Base-by-base conservation (phyloP, 2,329 filamentous ascomycete genomes). In the Cladorrhinum sp. region DNA sequence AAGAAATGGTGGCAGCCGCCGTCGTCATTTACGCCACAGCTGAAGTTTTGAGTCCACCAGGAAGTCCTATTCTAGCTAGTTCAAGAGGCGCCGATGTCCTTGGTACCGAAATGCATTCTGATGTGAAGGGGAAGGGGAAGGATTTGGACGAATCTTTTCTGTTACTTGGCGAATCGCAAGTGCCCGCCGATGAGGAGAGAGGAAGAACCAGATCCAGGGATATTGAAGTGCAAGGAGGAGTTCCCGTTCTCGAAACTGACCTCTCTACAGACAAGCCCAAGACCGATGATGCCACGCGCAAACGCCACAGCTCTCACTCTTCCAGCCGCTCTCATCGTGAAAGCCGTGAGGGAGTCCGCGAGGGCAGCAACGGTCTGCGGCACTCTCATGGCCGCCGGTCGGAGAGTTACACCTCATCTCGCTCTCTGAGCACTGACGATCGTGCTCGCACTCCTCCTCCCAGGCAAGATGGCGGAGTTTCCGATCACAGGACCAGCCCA, bases 11-110 rank as follows among this genome's bases (percentile, higher is more conserved):
- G 30, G 82, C 82, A 33, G 79, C 82, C 33, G 82, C 80, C 14
- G 82, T 83, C 23, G 76, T 83, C 23, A 77, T 84, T 20, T 82
- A 82, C 63, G 81, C 82, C 42, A 76, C 81, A 8, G 80, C 76
- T 33, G 79, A 80, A 62, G 76, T 75, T 49, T 69, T 83, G 60
- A 80, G 76, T 60, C 77, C 78, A 51, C 73, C 73, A 24, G 70
- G 69, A 28, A 77, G 75, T 66, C 76, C 69, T 54, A 67, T 55
- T 59, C 63, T 70, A 63, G 67, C 66, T 70, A 70, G 72, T 68
- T 67, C 70, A 57, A 21, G 7, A 46, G 60, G 58, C 50, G 48
- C 61, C 60, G 63, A 66, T 51, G 62, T 71, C 68, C 69, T 71
- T 70, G 71, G 70, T 69, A 57, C 60, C 55, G 66, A 68, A 69